phyloP scores from a whole-genome alignment of 31 red algal species.

The Asparagopsis taxiformis region DNA sequence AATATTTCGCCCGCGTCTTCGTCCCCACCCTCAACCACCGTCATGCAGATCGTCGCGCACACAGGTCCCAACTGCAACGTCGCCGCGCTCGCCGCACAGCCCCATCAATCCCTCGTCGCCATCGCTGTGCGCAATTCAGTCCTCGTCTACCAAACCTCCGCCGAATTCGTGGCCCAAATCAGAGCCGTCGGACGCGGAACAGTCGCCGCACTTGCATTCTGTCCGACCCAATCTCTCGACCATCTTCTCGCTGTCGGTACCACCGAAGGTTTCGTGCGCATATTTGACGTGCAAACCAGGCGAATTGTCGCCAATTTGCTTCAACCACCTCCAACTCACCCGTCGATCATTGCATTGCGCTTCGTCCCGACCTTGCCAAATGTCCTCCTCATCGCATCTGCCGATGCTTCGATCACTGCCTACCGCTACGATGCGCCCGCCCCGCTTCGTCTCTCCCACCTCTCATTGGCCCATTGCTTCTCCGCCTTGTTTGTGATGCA shows the following conservation, averaged over 20 bases:
- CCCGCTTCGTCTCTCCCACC: neutral
- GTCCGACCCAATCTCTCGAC: conserved; percentile 3
- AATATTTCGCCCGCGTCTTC: no score
- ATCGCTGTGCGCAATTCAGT: conserved; percentile 37
- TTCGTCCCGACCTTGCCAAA: conserved; percentile 19
- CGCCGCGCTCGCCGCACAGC: conserved; percentile 15
- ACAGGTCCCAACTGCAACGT: conserved; percentile 37
- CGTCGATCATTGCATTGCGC: conserved; percentile 7
- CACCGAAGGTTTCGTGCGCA: conserved; percentile 18
- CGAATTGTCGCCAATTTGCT: conserved; percentile 21
- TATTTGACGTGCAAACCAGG: conserved; percentile 30
- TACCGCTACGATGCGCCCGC: neutral
- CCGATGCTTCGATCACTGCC: neutral
- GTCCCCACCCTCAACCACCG: no score
- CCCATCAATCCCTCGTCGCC: conserved; percentile 2
- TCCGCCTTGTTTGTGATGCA: neutral
- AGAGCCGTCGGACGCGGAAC: conserved; percentile 15
- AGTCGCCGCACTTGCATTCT: conserved; percentile 28
- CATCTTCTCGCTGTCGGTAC: conserved; percentile 36
- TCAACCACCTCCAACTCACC: neutral
- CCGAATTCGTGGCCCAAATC: conserved; percentile 6
- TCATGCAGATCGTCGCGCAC: conserved; percentile 38
- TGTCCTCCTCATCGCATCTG: conserved; percentile 16
- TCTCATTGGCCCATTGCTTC: neutral
- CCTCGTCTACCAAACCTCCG: conserved; percentile 13